Evolutionary conservation across 2,329 filamentous ascomycete species (phyloP), one percentile per base, ranked within the genome.

Genomic region (Talaromyces marneffei): DNA sequence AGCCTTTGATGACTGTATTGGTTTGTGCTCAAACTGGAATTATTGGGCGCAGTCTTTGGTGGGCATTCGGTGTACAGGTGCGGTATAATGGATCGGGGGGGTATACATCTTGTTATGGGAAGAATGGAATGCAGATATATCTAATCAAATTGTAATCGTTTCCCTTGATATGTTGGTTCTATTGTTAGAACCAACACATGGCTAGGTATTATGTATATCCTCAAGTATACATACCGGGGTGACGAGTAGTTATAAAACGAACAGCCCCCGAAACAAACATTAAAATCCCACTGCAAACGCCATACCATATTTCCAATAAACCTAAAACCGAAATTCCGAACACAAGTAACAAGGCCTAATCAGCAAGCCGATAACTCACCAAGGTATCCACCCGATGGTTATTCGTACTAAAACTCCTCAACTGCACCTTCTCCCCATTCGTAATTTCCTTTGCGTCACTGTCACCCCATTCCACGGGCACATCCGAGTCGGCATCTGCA

Each of bases 391-490:
- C 93, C 25, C 90, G 85, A 75, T 99, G 94, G 70, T 88, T 96
- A 66, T 88, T 92, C 16, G 94, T 99, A 76, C 92, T 97, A 79
- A 97, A 99, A 66, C 93, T 96, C 63, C 94, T 85, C 71, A 99
- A 79, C 78, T 97, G 92, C 31, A 99, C 94, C 72, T 94, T 92
- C 80, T 99, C 94, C 44, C 91, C 93, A 69, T 94, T 90, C 72
- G 87, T 82, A 67, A 99, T 97, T 80, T 99, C 94, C 79, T 96
- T 97, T 59, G 93, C 92, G 75, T 97, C 94, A 68, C 91, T 96
- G 78, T 99, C 94, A 52, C 94, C 94, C 94, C 94, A 99, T 75
- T 99, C 94, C 62, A 99, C 88, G 3, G 94, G 94, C 14, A 99
- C 94, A 53, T 97, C 93, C 62, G 90, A 94, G 76, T 97, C 92